A percentile compares a stretch with the other conserved stretches of the same genome.
phyloP scores from a whole-genome alignment of 2,329 filamentous ascomycete species.

The Neofusicoccum sp. region DNA sequence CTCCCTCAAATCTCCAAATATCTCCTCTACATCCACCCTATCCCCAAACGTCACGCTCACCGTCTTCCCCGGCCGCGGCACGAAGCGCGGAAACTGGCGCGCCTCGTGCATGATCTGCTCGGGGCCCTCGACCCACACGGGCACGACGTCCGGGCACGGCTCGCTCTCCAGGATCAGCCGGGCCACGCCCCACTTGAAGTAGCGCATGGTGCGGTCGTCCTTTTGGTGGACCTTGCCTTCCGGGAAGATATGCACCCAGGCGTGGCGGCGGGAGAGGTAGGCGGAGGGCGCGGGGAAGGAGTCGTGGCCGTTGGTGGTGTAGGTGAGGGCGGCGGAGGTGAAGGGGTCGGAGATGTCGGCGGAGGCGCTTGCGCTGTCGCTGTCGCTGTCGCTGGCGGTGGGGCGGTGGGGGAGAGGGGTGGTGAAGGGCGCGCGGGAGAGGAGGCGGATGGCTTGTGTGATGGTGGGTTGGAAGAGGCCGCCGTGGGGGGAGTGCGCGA shows the following conservation, averaged over 20 bases:
- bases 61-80: conserved; percentile 73
- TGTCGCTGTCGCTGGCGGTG: conserved; percentile 6
- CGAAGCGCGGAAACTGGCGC: conserved; percentile 74
- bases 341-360: conserved; percentile 55
- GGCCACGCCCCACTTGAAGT: conserved; percentile 98
- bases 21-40: conserved; percentile 68
- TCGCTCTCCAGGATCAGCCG: conserved; percentile 88
- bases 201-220: conserved; percentile 76
- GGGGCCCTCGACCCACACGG: conserved; percentile 92
- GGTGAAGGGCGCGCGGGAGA: conserved; percentile 64
- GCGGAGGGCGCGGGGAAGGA: conserved; percentile 71
- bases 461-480: conserved; percentile 91
- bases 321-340: conserved; percentile 56
- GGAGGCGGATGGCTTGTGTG: conserved; percentile 78
- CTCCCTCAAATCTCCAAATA: conserved; percentile 76
- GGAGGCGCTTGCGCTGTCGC: conserved; percentile 20
- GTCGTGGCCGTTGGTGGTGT: conserved; percentile 69
- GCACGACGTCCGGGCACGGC: conserved; percentile 83
- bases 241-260: conserved; percentile 95
- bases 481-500: conserved; percentile 74
- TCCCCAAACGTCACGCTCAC: conserved; percentile 80
- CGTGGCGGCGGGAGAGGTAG: conserved; percentile 68
- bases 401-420: conserved; percentile 20
- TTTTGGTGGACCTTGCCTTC: conserved; percentile 95
- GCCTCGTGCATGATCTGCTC: conserved; percentile 87